Evolutionary conservation across 495 filamentous ascomycete genomes (phyloP).

Genomic region (Penicillium parvum): DNA sequence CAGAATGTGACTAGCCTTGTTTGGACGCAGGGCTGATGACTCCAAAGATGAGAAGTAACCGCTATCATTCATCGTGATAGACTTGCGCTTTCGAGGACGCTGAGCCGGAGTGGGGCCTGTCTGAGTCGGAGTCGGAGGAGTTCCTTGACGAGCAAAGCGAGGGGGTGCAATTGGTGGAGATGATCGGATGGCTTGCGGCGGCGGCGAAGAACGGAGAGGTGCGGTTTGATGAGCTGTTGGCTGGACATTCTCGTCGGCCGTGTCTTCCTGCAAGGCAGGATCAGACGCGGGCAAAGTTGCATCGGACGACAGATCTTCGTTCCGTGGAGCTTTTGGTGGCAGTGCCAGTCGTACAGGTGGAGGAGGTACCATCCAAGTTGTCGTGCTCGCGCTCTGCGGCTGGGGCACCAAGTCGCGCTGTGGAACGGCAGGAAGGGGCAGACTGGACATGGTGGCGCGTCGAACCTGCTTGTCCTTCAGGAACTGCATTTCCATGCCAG

Average conservation of each 20-base stretch:
- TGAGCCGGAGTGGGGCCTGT: conserved; percentile 48
- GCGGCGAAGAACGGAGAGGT: conserved; percentile 53
- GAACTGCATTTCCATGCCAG: conserved; percentile 83
- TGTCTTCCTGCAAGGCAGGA: conserved; percentile 63
- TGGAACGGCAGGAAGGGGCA: conserved; percentile 37
- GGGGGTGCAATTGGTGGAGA: conserved; percentile 79
- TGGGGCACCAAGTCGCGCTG: conserved; percentile 30
- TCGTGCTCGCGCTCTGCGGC: conserved; percentile 28
- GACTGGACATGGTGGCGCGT: conserved; percentile 48
- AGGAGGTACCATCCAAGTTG: conserved; percentile 41
- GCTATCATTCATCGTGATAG: conserved; percentile 82
- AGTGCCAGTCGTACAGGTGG: conserved; percentile 21
- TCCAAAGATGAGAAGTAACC: conserved; percentile 98
- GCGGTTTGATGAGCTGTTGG: conserved; percentile 27
- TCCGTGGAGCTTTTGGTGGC: conserved; percentile 20
- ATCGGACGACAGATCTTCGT: conserved; percentile 77
- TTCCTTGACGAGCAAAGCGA: conserved; percentile 59
- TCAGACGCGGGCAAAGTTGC: conserved; percentile 92
- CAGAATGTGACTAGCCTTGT: conserved; percentile 54
- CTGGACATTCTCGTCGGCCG: conserved; percentile 43
- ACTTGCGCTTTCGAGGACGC: conserved; percentile 65
- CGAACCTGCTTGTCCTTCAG: conserved; percentile 74
- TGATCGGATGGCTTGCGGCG: conserved; percentile 66
- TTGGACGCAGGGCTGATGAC: conserved; percentile 77
- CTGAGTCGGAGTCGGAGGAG: conserved; percentile 68